Evolutionary conservation across 2,329 filamentous ascomycete genomes (phyloP).

Genomic region (Sordariomycetes sp.): DNA sequence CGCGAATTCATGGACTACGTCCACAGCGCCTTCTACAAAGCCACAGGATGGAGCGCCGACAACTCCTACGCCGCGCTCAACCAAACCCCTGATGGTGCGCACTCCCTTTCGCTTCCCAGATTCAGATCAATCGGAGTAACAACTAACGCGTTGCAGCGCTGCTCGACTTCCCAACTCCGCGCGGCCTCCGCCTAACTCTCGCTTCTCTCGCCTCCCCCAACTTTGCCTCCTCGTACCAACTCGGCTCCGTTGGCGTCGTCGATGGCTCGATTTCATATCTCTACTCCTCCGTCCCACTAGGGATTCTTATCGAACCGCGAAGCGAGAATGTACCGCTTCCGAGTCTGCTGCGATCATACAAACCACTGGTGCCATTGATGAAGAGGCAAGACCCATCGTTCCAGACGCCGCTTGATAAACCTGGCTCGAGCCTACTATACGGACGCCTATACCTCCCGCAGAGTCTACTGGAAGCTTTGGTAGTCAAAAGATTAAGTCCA

Average conservation of each 20-base stretch:
- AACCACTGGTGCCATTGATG: constrained; percentile 59
- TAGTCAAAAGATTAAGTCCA: constrained; percentile 69
- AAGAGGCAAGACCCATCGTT: constrained; percentile 13
- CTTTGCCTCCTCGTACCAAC: constrained; percentile 88
- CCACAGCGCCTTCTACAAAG: constrained; percentile 80
- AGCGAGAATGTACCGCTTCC: constrained; percentile 71
- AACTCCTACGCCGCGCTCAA: constrained; percentile 87
- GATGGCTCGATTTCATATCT: constrained; percentile 97
- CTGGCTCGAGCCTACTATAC: constrained; percentile 55
- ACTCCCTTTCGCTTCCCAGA: not conserved
- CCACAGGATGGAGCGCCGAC: constrained; percentile 81
- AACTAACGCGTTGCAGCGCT: constrained; percentile 45
- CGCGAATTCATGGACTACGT: constrained; percentile 97
- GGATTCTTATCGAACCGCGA: constrained; percentile 52
- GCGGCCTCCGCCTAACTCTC: constrained; percentile 74
- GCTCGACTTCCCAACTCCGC: constrained; percentile 79
- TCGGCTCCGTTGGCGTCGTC: constrained; percentile 82
- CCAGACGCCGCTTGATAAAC: constrained; percentile 17
- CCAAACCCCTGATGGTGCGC: constrained; percentile 66
- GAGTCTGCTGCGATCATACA: constrained; percentile 73
- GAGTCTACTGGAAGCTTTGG: constrained; percentile 77
- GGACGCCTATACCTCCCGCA: constrained; percentile 74
- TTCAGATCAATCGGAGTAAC: not conserved
- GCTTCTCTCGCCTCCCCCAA: constrained; percentile 88
- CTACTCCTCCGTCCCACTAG: constrained; percentile 77